Conservation (phyloP, 108 stramenopile species). For the Cylindrotheca fusiformis region DNA sequence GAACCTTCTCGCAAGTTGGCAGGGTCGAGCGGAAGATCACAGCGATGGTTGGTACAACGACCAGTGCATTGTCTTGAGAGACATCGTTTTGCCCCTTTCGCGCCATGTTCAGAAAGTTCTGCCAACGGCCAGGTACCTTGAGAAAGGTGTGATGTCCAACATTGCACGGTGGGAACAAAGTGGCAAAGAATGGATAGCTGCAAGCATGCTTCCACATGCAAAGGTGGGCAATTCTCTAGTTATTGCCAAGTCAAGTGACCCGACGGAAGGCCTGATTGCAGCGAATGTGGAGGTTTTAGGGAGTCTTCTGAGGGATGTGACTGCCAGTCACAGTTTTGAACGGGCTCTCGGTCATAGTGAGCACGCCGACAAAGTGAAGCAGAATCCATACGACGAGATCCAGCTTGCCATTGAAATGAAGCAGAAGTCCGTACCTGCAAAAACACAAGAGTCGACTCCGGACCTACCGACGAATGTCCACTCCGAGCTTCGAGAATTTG, state of each 20-base stretch:
- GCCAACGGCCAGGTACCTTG: neutral
- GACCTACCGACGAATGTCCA: neutral
- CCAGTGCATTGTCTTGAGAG: neutral
- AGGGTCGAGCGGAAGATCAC: neutral
- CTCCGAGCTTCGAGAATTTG: conserved; percentile 9
- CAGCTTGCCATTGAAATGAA: neutral
- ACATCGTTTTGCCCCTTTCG: neutral
- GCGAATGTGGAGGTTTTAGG: neutral
- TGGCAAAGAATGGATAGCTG: neutral
- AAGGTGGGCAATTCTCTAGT: neutral
- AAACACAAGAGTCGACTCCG: neutral
- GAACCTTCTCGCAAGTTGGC: neutral
- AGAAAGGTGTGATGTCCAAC: neutral
- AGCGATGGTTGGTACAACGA: neutral
- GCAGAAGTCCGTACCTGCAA: neutral
- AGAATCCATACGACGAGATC: neutral
- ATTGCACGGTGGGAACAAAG: neutral
- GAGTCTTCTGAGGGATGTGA: neutral
- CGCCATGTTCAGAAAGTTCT: neutral
- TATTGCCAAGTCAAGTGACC: neutral
- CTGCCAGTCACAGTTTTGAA: no score
- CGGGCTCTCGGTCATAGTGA: no score
- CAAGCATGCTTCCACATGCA: neutral
- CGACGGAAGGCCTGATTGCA: neutral
- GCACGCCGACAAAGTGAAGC: no score